Conservation (phyloP, 495 filamentous ascomycete species). For the Aspergillus bridgeri region DNA sequence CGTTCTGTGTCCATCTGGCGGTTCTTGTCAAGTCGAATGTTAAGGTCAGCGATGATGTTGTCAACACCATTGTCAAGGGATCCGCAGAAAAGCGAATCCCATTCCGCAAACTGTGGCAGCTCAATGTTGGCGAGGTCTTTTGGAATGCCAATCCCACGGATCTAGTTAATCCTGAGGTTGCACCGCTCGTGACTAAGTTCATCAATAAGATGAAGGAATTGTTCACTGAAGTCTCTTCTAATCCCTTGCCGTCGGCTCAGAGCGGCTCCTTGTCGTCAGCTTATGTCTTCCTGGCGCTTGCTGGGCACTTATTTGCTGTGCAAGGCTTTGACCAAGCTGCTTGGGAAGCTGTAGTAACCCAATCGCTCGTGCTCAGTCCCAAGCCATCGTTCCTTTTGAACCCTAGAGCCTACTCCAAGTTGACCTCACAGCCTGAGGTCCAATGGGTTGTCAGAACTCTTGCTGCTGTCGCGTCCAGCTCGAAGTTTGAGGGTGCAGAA, state of each 20-base stretch:
- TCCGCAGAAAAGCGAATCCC: constrained; percentile 77
- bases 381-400: constrained; percentile 87
- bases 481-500: constrained; percentile 32
- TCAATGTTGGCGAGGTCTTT: constrained; percentile 68
- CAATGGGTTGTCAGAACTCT: constrained; percentile 73
- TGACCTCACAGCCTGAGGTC: constrained; percentile 67
- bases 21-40: constrained; percentile 55
- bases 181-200: constrained; percentile 45
- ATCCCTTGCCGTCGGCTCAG: constrained; percentile 71
- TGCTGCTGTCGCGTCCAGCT: constrained; percentile 50
- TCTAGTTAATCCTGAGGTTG: constrained; percentile 41
- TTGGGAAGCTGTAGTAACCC: constrained; percentile 53
- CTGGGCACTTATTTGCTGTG: constrained; percentile 28
- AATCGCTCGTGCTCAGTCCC: constrained; percentile 59
- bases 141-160: constrained; percentile 51
- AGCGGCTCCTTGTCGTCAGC: constrained; percentile 70
- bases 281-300: constrained; percentile 67
- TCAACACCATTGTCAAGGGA: constrained; percentile 75
- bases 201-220: constrained; percentile 65
- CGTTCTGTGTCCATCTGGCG: constrained; percentile 59
- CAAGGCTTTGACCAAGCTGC: constrained; percentile 30
- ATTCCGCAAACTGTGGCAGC: constrained; percentile 76
- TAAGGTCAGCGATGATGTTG: constrained; percentile 57
- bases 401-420: constrained; percentile 74
- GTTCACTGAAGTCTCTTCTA: constrained; percentile 71